Conservation (phyloP, 495 filamentous ascomycete genomes). For the Aspergillus coremiiformis region DNA sequence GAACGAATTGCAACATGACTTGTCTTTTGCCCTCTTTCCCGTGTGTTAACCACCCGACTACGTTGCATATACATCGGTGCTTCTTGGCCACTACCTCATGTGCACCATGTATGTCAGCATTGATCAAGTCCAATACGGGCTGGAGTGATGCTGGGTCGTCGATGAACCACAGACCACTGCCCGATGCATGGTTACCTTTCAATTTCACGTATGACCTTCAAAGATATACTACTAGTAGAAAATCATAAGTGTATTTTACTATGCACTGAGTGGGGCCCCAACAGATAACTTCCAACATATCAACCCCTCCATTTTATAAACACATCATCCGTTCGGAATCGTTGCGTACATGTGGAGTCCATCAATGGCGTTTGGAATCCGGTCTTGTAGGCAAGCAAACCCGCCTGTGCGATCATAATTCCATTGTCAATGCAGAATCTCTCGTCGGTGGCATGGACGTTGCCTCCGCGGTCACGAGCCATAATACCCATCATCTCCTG, state of each 20-base stretch:
- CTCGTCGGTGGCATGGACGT: conserved; percentile 91
- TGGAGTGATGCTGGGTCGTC: not conserved
- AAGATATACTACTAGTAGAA: too few relatives aligned
- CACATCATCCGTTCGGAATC: conserved; percentile 93
- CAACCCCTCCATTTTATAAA: conserved; percentile 80
- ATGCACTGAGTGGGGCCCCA: not conserved
- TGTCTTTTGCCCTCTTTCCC: not conserved
- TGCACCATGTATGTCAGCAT: not conserved
- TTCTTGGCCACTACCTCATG: not conserved
- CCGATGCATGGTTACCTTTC: not conserved
- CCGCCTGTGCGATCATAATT: conserved; percentile 99
- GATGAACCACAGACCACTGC: not conserved
- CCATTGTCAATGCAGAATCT: conserved; percentile 98
- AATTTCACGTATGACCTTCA: not conserved
- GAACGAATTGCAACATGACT: not conserved
- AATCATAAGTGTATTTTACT: not conserved
- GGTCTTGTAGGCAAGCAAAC: conserved; percentile 71
- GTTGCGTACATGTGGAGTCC: conserved; percentile 85
- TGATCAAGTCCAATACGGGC: not conserved
- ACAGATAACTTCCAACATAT: not conserved
- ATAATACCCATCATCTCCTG: conserved; percentile 99
- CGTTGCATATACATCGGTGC: not conserved
- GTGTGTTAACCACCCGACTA: not conserved
- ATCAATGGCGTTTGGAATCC: conserved; percentile 70
- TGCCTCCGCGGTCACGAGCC: conserved; percentile 84